phyloP scores from a whole-genome alignment of 257 asterid genomes.

The Nicotiana otophora region DNA sequence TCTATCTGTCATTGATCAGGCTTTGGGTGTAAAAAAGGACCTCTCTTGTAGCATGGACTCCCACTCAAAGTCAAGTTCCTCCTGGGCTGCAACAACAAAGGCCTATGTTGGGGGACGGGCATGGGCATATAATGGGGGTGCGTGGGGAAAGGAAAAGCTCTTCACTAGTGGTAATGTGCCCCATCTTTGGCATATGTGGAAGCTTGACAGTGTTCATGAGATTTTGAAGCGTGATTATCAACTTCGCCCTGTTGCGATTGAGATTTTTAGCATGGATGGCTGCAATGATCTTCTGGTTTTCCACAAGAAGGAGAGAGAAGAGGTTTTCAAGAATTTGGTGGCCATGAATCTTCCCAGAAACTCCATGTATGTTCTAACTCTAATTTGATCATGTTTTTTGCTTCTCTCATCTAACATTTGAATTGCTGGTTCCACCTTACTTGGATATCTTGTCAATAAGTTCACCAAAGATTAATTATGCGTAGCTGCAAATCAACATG shows the following conservation, averaged over 20 bases:
- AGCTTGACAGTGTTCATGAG: constrained; percentile 95
- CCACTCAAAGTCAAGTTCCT: constrained; percentile 72
- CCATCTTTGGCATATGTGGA: constrained; percentile 99
- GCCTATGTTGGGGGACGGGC: constrained; percentile 88
- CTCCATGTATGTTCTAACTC: constrained; percentile 72
- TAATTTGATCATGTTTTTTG: constrained; percentile 5
- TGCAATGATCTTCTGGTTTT: constrained; percentile 97
- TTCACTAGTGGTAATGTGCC: constrained; percentile 73
- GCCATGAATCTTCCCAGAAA: constrained; percentile 98
- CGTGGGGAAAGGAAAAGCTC: constrained; percentile 98
- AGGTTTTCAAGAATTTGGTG: constrained; percentile 83
- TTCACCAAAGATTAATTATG: background rate
- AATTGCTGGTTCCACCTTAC: constrained; percentile 5
- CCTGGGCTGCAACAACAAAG: constrained; percentile 78
- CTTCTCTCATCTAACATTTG: background rate
- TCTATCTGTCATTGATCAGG: constrained; percentile 91
- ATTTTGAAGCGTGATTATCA: constrained; percentile 97
- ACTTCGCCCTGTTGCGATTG: constrained; percentile 97
- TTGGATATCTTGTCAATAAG: background rate
- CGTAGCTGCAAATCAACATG: background rate
- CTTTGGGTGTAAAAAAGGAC: constrained; percentile 94
- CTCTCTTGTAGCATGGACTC: constrained; percentile 80
- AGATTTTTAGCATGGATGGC: constrained; percentile 99
- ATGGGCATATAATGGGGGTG: constrained; percentile 99
- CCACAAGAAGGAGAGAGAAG: constrained; percentile 97